These are phyloP conservation scores for Phoma herbarum DNA, from an alignment of 2,329 filamentous ascomycete species.

Conservation along the genomic window DNA sequence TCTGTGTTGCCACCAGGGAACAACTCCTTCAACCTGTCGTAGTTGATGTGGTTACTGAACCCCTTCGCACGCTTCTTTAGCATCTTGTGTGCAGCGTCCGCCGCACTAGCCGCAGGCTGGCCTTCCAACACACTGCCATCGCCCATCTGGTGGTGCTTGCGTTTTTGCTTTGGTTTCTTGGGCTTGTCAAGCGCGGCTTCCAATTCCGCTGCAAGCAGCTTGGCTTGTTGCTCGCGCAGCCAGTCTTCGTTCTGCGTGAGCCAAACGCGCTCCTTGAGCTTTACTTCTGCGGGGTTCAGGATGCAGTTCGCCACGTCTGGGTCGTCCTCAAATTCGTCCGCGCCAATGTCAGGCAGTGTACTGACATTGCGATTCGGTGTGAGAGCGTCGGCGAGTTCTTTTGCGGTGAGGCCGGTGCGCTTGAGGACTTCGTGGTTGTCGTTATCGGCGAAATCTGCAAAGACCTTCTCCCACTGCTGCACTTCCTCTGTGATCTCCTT, in stretches of 20 bases:
- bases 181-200: conserved; percentile 61
- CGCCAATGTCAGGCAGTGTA: conserved; percentile 68
- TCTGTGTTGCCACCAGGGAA: conserved; percentile 41
- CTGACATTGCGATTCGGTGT: conserved; percentile 39
- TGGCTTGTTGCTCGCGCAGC: conserved; percentile 85
- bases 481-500: conserved; percentile 53
- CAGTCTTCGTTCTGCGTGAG: conserved; percentile 94
- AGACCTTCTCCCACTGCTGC: conserved; percentile 40
- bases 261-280: conserved; percentile 91
- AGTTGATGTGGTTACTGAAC: conserved; percentile 58
- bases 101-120: conserved; percentile 54
- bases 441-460: conserved; percentile 42
- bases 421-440: conserved; percentile 42
- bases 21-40: conserved; percentile 55
- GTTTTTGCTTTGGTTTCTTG: conserved; percentile 59
- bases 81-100: conserved; percentile 58
- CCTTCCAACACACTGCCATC: conserved; percentile 55
- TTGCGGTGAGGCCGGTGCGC: conserved; percentile 39
- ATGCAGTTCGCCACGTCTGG: conserved; percentile 85
- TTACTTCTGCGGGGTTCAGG: conserved; percentile 75
- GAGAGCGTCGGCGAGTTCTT: conserved; percentile 38
- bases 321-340: conserved; percentile 88
- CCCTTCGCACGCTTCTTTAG: conserved; percentile 54
- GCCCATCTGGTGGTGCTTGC: conserved; percentile 50
- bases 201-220: conserved; percentile 76